Percentiles rank a stretch among this genome's conserved stretches.
phyloP scores from a whole-genome alignment of 116 monocot species.

The Dioscorea cayenensis region DNA sequence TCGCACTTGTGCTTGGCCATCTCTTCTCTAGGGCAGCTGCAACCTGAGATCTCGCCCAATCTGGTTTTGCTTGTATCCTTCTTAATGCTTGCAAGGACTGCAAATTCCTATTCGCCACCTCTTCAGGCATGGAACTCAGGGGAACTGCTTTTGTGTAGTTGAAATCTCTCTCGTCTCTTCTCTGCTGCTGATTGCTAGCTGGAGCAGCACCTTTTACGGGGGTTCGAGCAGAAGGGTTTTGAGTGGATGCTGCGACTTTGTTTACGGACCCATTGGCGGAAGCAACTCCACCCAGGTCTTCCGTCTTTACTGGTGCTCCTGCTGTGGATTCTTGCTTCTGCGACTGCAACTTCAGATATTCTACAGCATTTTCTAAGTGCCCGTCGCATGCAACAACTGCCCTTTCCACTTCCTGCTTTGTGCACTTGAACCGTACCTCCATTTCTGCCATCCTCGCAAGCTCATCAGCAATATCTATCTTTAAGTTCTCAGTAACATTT shows the following conservation, averaged over 20 bases:
- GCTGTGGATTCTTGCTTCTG: slow-evolving; percentile 46
- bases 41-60: slow-evolving; percentile 25
- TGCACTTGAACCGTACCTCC: slow-evolving; percentile 57
- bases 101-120: slow-evolving; percentile 14
- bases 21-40: slow-evolving; percentile 22
- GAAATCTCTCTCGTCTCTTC: slow-evolving; percentile 39
- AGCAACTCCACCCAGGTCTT: slow-evolving; percentile 17
- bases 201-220: slow-evolving; percentile 23
- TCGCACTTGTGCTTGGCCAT: slow-evolving; percentile 6
- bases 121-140: slow-evolving; percentile 11
- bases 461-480: slow-evolving; percentile 80
- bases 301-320: slow-evolving; percentile 17
- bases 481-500: slow-evolving; percentile 38
- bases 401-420: slow-evolving; percentile 87
- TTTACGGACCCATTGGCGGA: slow-evolving; percentile 7
- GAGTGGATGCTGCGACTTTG: slow-evolving; percentile 7
- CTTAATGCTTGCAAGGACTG: slow-evolving; percentile 23
- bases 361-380: slow-evolving; percentile 66
- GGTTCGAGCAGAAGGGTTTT: slow-evolving; percentile 18
- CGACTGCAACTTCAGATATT: slow-evolving; percentile 32
- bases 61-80: slow-evolving; percentile 21
- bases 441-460: slow-evolving; percentile 53
- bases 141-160: slow-evolving; percentile 31
- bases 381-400: slow-evolving; percentile 73
- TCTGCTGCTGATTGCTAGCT: slow-evolving; percentile 18